These are phyloP conservation scores for Sanguinoderma infundibulare DNA, from an alignment of 1,284 basidiomycete genomes.

Conservation along the genomic window DNA sequence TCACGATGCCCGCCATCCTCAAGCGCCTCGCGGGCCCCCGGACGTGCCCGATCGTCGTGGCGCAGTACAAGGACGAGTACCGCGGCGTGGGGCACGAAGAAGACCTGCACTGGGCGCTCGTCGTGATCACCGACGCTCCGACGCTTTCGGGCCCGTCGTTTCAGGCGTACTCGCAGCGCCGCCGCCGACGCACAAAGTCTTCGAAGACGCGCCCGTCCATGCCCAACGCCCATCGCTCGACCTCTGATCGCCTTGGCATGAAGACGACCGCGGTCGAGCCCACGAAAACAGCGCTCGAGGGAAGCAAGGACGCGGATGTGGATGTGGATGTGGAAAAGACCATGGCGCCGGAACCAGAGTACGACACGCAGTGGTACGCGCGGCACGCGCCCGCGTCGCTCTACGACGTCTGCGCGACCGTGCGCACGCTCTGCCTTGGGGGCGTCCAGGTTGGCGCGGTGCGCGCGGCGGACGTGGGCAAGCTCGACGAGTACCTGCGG, in stretches of 20 bases:
- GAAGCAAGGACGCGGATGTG: neutral
- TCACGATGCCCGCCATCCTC: slow-evolving; percentile 22
- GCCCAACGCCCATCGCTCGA: neutral
- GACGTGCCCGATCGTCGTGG: slow-evolving; percentile 28
- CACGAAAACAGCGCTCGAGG: neutral
- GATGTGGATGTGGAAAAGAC: neutral
- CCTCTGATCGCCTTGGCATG: neutral
- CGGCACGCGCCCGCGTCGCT: slow-evolving; percentile 19
- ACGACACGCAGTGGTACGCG: slow-evolving; percentile 24
- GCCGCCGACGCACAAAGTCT: slow-evolving; percentile 6
- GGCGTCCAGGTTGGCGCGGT: slow-evolving; percentile 27
- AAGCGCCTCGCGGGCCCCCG: slow-evolving; percentile 17
- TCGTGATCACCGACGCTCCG: slow-evolving; percentile 26
- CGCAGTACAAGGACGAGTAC: slow-evolving; percentile 29
- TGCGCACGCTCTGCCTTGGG: slow-evolving; percentile 25
- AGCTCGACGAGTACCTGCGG: slow-evolving; percentile 24
- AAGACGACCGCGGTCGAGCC: neutral
- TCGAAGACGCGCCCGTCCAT: neutral
- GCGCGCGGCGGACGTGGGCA: slow-evolving; percentile 22
- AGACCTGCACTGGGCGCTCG: slow-evolving; percentile 30
- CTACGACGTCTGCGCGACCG: slow-evolving; percentile 24
- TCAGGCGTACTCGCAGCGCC: slow-evolving; percentile 25
- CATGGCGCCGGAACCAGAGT: neutral
- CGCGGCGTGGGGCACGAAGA: slow-evolving; percentile 27
- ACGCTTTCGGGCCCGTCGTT: slow-evolving; percentile 25